phyloP scores from a whole-genome alignment of 805 yeast genomes.

The Maudiozyma bulderi region DNA sequence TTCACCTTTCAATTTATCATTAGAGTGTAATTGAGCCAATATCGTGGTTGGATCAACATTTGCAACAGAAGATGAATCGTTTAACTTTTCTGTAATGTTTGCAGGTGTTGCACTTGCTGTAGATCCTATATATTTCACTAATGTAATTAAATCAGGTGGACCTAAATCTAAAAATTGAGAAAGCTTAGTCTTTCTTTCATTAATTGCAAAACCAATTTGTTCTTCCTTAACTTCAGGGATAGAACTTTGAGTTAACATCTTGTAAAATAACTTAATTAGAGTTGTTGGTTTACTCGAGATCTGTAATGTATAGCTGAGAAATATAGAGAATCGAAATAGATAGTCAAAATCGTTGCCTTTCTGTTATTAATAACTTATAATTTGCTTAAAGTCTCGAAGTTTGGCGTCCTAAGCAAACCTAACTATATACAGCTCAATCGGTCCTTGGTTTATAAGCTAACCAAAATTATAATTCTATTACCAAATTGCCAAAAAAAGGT shows the following conservation, averaged over 20 bases:
- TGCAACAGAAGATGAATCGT: slow-evolving; percentile 7
- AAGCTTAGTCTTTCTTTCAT: slow-evolving; percentile 54
- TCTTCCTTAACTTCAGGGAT: slow-evolving; percentile 59
- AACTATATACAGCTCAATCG: no score
- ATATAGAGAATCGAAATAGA: not conserved
- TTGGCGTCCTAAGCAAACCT: no score
- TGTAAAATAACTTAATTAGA: not conserved
- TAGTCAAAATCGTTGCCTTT: not conserved
- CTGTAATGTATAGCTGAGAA: not conserved
- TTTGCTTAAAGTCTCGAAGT: no score
- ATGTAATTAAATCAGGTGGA: slow-evolving; percentile 52
- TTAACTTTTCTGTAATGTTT: slow-evolving; percentile 2
- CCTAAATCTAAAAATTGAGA: slow-evolving; percentile 58
- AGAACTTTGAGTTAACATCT: slow-evolving; percentile 43
- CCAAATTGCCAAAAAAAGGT: no score
- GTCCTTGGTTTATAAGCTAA: no score
- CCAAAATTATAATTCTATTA: no score
- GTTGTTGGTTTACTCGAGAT: not conserved
- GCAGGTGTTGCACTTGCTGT: slow-evolving; percentile 8
- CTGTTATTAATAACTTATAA: no score
- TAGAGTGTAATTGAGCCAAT: slow-evolving; percentile 20
- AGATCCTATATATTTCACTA: slow-evolving; percentile 27
- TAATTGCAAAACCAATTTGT: slow-evolving; percentile 46
- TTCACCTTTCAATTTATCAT: slow-evolving; percentile 36
- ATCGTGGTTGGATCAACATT: slow-evolving; percentile 12